These are phyloP conservation scores for Calonectria hongkongensis DNA, from an alignment of 2,329 filamentous ascomycete genomes.

Conservation along the genomic window DNA sequence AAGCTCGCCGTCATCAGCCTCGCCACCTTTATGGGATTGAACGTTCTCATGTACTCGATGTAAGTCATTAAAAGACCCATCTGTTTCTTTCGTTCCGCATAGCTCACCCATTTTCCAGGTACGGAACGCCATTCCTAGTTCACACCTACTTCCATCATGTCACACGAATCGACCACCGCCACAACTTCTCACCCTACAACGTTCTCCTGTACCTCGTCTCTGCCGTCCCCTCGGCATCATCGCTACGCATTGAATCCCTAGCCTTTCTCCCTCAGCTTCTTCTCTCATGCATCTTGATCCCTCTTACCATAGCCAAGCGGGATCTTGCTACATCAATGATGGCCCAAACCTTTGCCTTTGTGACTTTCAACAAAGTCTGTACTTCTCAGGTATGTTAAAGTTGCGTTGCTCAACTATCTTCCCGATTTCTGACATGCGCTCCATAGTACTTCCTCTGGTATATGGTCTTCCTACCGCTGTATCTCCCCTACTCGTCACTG, in stretches of 20 bases:
- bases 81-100: background rate
- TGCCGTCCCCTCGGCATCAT: constrained; percentile 67
- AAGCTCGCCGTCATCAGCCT: constrained; percentile 79
- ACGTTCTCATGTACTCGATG: constrained; percentile 85
- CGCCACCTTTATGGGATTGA: constrained; percentile 82
- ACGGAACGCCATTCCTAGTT: constrained; percentile 86
- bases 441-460: constrained; percentile 98
- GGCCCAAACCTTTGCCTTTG: constrained; percentile 97
- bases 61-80: constrained; percentile 63
- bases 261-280: constrained; percentile 93
- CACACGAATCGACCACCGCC: constrained; percentile 93
- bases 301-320: constrained; percentile 85
- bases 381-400: constrained; percentile 86
- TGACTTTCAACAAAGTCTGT: constrained; percentile 99
- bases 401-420: background rate
- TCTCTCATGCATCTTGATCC: constrained; percentile 85
- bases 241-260: constrained; percentile 80
- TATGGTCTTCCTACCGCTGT: constrained; percentile 92
- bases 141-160: constrained; percentile 97
- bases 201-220: constrained; percentile 91
- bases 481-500: constrained; percentile 87
- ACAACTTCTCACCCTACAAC: constrained; percentile 99
- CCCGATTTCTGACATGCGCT: constrained; percentile 35
- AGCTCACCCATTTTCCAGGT: constrained; percentile 67
- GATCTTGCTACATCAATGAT: constrained; percentile 90